Conservation (phyloP, 495 filamentous ascomycete genomes). For the Jackrogersella multiformis region DNA sequence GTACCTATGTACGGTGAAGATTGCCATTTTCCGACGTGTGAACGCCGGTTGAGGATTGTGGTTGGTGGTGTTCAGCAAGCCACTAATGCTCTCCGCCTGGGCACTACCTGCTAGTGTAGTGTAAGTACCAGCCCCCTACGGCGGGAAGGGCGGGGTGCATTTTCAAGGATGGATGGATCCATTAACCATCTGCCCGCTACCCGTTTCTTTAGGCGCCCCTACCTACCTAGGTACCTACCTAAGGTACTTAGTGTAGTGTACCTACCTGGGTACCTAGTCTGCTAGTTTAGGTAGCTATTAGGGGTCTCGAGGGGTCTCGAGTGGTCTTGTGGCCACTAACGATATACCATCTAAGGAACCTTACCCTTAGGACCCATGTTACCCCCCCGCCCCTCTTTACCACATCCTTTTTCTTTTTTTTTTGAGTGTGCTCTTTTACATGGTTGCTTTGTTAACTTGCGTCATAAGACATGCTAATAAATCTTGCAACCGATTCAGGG, state of each 20-base stretch:
- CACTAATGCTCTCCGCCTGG: constrained; percentile 38
- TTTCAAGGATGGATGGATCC: constrained; percentile 20
- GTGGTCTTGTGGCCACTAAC: constrained; percentile 15
- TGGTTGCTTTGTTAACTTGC: constrained; percentile 25
- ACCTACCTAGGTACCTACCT: too few species aligned
- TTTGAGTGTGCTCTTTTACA: not conserved
- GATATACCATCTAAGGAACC: constrained; percentile 3
- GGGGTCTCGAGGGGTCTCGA: constrained; percentile 3
- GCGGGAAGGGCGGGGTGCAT: constrained; percentile 41
- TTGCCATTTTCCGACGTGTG: constrained; percentile 28
- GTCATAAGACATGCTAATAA: constrained; percentile 41
- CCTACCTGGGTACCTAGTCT: too few species aligned
- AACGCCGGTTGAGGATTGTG: constrained; percentile 15
- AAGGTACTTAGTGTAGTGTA: too few species aligned
- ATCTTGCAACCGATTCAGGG: constrained; percentile 41
- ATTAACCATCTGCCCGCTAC: not conserved
- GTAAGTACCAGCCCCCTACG: constrained; percentile 12
- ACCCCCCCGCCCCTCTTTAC: constrained; percentile 23
- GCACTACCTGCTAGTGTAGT: too few species aligned
- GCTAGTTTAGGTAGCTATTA: too few species aligned
- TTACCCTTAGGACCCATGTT: constrained; percentile 11
- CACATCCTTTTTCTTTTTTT: too few species aligned
- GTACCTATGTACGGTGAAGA: constrained; percentile 30
- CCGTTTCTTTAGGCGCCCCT: constrained; percentile 18
- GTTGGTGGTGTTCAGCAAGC: constrained; percentile 25